Evolutionary conservation across 768 basidiomycete genomes (phyloP).

Genomic region (Podaxis sp.): DNA sequence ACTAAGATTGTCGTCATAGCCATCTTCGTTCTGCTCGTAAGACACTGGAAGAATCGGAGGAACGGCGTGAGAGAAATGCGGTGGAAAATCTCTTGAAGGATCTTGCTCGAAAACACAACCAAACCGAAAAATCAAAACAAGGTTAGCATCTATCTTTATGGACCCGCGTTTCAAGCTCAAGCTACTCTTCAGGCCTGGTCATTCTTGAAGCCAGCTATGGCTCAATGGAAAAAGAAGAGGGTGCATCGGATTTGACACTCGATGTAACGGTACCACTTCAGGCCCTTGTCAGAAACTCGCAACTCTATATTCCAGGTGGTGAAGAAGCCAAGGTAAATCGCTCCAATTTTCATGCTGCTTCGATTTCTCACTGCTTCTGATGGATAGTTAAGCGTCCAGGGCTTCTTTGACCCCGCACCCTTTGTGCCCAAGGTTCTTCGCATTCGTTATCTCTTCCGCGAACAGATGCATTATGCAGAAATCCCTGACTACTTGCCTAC

Average conservation of each 20-base stretch:
- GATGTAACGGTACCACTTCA: constrained; percentile 83
- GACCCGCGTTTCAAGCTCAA: not conserved
- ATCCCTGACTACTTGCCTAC: constrained; percentile 65
- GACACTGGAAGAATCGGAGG: constrained; percentile 58
- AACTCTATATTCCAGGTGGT: constrained; percentile 72
- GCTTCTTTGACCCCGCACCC: constrained; percentile 86
- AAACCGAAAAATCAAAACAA: constrained; percentile 60
- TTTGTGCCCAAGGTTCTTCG: constrained; percentile 65
- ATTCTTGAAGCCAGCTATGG: constrained; percentile 76
- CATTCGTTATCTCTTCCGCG: constrained; percentile 74
- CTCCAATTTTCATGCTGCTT: not conserved
- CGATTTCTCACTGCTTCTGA: constrained; percentile 5
- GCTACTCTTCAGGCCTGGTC: constrained; percentile 54
- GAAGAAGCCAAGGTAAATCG: constrained; percentile 57
- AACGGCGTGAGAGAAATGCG: constrained; percentile 59
- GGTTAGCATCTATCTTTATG: constrained; percentile 36
- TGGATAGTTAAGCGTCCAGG: constrained; percentile 64
- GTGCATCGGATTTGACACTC: constrained; percentile 50
- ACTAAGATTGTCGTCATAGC: constrained; percentile 29
- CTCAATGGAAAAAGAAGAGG: constrained; percentile 43
- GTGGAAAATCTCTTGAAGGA: constrained; percentile 62
- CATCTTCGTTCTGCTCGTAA: constrained; percentile 63
- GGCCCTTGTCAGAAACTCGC: constrained; percentile 73
- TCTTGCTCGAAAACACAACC: constrained; percentile 57
- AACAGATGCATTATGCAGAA: constrained; percentile 70